Base-by-base conservation (phyloP, 306 rosid genomes). In the Castanospermum australe region DNA sequence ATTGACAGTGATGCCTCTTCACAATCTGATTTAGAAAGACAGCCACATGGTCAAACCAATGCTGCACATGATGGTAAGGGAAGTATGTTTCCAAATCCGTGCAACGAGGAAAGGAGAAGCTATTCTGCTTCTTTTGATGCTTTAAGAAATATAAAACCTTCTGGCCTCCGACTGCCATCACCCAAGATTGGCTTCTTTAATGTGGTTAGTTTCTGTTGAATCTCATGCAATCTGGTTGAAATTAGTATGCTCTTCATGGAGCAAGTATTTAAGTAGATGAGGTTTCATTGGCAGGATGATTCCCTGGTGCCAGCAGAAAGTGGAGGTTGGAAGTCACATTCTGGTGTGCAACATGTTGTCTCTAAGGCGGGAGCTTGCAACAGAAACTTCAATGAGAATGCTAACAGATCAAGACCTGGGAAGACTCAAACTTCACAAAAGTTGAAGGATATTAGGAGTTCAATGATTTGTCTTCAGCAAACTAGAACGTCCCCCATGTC, bases 151-250 rank as follows among this genome's bases (percentile, higher is more conserved):
- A 25, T 24, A 4, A 87, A 77, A 64, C 87, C 92, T 69, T 89
- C 92, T 0, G 57, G 88, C 32, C 88, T 88, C 0, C 76, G 89
- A 78, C 64, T 79, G 67, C 92, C 91, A 59, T 85, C 91, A 2
- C 88, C 92, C 11, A 86, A 82, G 59, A 67, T 79, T 30, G 93
- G 89, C 0, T 89, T 64, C 38, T 91, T 89, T 8, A 88, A 88
- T 11, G 32, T 39, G 94, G 94, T 92, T 32, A 80, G 79, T 78
- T 67, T n/a, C 51, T 32, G 12, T 9, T 17, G 3, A 38, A 64
- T 55, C 41, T 4, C 2, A 15, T 25, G n/a, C 48, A 36, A 24
- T 57, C 17, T 73, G 0, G 36, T 25, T 44, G 33, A n/a, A 11
- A 21, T 5, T 18, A 14, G 8, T 1, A 0, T 15, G 21, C 38